Evolutionary conservation across 371 early-diverging fungal species (phyloP), one percentile per base, ranked within the genome.

Genomic region (Zopfochytrium polystomum): DNA sequence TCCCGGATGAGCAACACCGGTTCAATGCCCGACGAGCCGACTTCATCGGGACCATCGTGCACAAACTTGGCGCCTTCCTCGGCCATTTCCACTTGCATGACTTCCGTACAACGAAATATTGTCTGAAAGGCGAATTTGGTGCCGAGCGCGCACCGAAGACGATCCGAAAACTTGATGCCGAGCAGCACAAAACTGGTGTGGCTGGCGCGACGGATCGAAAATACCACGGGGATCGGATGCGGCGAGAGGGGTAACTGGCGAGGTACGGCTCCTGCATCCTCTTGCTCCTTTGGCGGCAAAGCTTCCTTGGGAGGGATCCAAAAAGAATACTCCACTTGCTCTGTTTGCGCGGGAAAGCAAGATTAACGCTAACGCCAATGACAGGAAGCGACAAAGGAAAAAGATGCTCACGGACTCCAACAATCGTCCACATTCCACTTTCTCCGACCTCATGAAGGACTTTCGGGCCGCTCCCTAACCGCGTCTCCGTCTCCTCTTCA

Each of bases 341-440:
- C 38, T 38, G 7, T 38, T 18, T 7, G 18, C 11, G 38, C 11
- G 38, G 7, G 38, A 38, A 18, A 38, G n/a, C n/a, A n/a, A n/a
- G n/a, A n/a, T n/a, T n/a, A n/a, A n/a, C n/a, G n/a, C n/a, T n/a
- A n/a, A n/a, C n/a, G n/a, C n/a, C n/a, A 38, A 11, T 38, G 11
- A 38, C 38, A 18, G 11, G 18, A 38, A 38, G 26, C 53, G 47
- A 62, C 30, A 57, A 50, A 18, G 45, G 46, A 51, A 31, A 25
- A 22, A 52, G 38, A 6, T 18, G 11, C 9, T 58, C 22, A 25
- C 44, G 58, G 43, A 57, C 52, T 7, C 65, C 65, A 22, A 57
- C 54, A 32, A 64, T 57, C 5, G 65, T 58, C 59, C 58, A 57
- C 44, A 58, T 47, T 5, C 52, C 59, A 4, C 1, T 6, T 33